Base-by-base conservation (phyloP, 805 yeast genomes). In the Lipomyces kockii region DNA sequence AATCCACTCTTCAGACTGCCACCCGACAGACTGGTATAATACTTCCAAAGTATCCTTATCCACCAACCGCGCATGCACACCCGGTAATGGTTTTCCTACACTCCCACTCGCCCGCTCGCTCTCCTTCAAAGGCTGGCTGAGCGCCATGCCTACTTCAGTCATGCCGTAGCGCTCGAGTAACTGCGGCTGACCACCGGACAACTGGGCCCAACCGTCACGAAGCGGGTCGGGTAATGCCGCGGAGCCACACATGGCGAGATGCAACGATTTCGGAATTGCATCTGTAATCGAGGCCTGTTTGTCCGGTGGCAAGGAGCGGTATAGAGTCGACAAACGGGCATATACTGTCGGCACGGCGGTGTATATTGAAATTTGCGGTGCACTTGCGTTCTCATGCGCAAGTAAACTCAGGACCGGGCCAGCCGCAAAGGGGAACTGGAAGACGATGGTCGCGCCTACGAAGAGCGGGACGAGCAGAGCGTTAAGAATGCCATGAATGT, bases 141-240 rank as follows among this genome's bases (percentile, higher is more conserved):
- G 66, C 12, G 79, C 77, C 69, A 77, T 77, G 14, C 79, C 79
- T 29, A 78, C 78, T 62, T 77, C 79, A n/a, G 79, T 77, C 79
- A 77, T 77, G 25, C 79, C 79, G 58, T 77, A 77, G 27, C 79
- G 64, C 65, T 77, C 79, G 9, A 77, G 73, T 34, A 77, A 69
- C 17, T 77, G 76, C 9, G 76, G 76, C 29, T 72, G 62, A 17
- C 76, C 76, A 14, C 73, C 74, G 5, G 76, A 67, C 34, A 76
- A 58, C 55, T 58, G 51, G 32, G 75, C 73, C 79, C 79, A 77
- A 3, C 75, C 71, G 20, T 66, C 65, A 29, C 79, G 68, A 39
- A 77, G 70, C 1, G 79, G 79, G 35, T 66, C 72, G 2, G 79
- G 79, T 9, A 77, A 72, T 4, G 79, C 79, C 9, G 79, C 79